Percentiles rank a stretch among this genome's conserved stretches.
phyloP scores from a whole-genome alignment of 139 green algal species.

The Chlamydomonas sp. region DNA sequence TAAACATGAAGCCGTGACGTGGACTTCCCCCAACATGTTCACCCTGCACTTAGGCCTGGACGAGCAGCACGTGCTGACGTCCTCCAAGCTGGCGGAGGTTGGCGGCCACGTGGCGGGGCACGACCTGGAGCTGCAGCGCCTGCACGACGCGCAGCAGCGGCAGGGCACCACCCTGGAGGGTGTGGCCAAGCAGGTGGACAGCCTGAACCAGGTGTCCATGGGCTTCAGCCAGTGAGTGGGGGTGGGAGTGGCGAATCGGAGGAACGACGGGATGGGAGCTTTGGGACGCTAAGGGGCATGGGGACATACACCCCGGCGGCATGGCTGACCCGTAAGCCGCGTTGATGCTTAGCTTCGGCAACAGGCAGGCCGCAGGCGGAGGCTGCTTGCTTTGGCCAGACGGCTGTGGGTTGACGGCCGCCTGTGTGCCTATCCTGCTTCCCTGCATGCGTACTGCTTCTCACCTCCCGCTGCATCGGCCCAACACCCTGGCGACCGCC shows the following conservation, averaged over 20 bases:
- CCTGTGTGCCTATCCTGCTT: not conserved
- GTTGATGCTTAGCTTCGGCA: too few relatives aligned
- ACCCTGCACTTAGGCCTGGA: slow-evolving; percentile 18
- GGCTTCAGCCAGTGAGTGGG: slow-evolving; percentile 13
- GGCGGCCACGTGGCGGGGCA: not conserved
- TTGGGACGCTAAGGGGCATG: too few relatives aligned
- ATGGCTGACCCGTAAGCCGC: too few relatives aligned
- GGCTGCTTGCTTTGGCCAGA: too few relatives aligned
- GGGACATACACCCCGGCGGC: too few relatives aligned
- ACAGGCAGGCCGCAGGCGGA: too few relatives aligned
- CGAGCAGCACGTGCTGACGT: slow-evolving; percentile 20
- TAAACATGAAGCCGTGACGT: too few relatives aligned
- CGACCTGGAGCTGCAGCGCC: slow-evolving; percentile 9
- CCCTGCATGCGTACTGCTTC: too few relatives aligned
- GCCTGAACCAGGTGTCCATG: not conserved
- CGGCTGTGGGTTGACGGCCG: too few relatives aligned
- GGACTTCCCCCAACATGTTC: not conserved
- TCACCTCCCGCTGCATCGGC: too few relatives aligned
- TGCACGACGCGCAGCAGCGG: not conserved
- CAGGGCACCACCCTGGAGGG: not conserved
- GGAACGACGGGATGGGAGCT: too few relatives aligned
- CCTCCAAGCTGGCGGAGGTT: slow-evolving; percentile 41
- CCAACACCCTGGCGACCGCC: too few relatives aligned
- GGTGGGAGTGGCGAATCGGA: not conserved
- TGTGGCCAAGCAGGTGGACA: slow-evolving; percentile 10